phyloP scores from a whole-genome alignment of 2,329 filamentous ascomycete species.

The Fusarium fujikuroi region DNA sequence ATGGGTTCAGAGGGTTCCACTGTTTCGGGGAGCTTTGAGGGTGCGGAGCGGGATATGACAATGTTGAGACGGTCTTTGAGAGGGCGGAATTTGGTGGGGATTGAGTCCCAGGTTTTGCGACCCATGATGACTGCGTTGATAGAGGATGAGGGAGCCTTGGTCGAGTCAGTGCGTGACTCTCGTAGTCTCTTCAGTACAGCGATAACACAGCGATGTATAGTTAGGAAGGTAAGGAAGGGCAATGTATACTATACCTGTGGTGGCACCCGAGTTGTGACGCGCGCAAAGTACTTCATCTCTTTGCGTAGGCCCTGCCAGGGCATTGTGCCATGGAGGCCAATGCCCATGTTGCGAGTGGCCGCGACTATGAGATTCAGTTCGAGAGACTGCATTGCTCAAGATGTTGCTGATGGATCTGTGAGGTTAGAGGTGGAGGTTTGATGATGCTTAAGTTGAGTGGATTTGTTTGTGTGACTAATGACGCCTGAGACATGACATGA shows the following conservation, averaged over 20 bases:
- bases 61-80: slow-evolving; percentile 84
- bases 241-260: slow-evolving; percentile 56
- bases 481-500: not conserved
- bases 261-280: slow-evolving; percentile 79
- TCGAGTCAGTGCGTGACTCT: not conserved
- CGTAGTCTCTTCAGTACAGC: not conserved
- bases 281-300: slow-evolving; percentile 96
- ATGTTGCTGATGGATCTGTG: slow-evolving; percentile 8
- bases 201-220: not conserved
- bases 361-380: slow-evolving; percentile 93
- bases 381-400: slow-evolving; percentile 50
- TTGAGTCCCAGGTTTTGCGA: slow-evolving; percentile 94
- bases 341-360: slow-evolving; percentile 90
- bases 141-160: slow-evolving; percentile 49
- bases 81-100: slow-evolving; percentile 81
- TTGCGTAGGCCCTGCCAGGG: slow-evolving; percentile 90
- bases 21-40: slow-evolving; percentile 17
- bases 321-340: slow-evolving; percentile 80
- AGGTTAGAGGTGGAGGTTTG: slow-evolving; percentile 3
- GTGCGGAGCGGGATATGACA: slow-evolving; percentile 72
- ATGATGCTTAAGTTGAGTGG: slow-evolving; percentile 12
- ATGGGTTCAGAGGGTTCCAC: slow-evolving; percentile 56
- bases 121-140: slow-evolving; percentile 93
- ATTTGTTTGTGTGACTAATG: slow-evolving; percentile 22
- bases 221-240: not conserved